Evolutionary conservation across 345 rosid species (phyloP).

Genomic region (Melaleuca alternifolia): DNA sequence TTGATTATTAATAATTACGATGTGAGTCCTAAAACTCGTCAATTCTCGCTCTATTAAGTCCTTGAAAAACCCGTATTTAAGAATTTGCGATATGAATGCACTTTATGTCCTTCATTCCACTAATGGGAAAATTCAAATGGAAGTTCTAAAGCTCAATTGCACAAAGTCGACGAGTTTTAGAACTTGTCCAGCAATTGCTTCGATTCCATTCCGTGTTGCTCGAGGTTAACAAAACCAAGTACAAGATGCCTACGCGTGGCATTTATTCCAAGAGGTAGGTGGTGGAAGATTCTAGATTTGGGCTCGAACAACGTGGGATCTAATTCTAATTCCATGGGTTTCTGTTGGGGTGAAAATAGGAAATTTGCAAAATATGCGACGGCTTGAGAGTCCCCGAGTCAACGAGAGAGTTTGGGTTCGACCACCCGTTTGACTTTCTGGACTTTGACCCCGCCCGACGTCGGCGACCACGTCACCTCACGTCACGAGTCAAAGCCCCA

Average conservation of each 20-base stretch:
- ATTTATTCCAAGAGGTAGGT: not conserved
- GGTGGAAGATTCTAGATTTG: not conserved
- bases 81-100: not conserved
- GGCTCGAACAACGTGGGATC: not conserved
- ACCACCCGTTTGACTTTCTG: not conserved
- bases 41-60: not conserved
- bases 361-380: not conserved
- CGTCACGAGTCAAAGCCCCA: not conserved
- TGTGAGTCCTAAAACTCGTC: not conserved
- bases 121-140: not conserved
- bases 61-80: not conserved
- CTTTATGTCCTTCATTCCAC: not conserved
- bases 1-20: not conserved
- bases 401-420: not conserved
- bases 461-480: not conserved
- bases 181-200: too few relatives aligned
- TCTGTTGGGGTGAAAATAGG: not conserved
- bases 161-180: not conserved
- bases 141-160: not conserved
- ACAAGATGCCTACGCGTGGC: not conserved
- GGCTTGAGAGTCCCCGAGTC: not conserved
- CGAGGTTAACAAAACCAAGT: not conserved
- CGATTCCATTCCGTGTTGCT: not conserved
- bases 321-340: not conserved
- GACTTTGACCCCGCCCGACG: not conserved